phyloP scores from a whole-genome alignment of 768 basidiomycete species.

The Mycena metata region DNA sequence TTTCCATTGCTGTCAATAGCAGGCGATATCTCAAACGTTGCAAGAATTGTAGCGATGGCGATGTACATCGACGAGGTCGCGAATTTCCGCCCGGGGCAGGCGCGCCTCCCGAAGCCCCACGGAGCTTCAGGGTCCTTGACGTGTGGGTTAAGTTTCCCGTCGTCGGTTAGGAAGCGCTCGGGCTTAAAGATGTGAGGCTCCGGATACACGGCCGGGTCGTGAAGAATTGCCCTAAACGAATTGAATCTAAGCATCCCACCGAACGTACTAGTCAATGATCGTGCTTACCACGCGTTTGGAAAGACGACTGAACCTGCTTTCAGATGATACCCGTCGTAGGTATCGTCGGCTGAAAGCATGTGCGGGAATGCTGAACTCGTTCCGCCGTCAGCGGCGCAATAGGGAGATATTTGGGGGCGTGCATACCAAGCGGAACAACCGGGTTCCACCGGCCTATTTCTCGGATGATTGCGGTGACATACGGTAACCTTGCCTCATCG shows the following conservation, averaged over 20 bases:
- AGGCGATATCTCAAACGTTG: conserved; percentile 43
- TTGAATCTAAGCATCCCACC: background rate
- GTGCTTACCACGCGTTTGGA: conserved; percentile 41
- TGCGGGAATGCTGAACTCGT: conserved; percentile 39
- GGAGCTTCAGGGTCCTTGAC: conserved; percentile 39
- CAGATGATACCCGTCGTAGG: conserved; percentile 46
- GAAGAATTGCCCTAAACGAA: conserved; percentile 48
- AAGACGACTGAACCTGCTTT: conserved; percentile 44
- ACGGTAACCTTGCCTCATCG: conserved; percentile 32
- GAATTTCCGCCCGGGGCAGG: conserved; percentile 38
- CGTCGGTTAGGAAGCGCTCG: conserved; percentile 49
- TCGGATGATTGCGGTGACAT: conserved; percentile 29
- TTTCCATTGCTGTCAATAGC: conserved; percentile 26
- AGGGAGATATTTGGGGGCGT: background rate
- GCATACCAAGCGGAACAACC: conserved; percentile 29
- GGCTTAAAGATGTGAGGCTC: conserved; percentile 50
- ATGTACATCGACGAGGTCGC: conserved; percentile 47
- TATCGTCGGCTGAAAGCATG: conserved; percentile 41
- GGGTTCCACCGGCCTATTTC: conserved; percentile 35
- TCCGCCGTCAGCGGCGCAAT: background rate
- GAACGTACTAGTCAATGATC: background rate
- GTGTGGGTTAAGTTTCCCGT: conserved; percentile 33
- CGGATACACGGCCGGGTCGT: conserved; percentile 47
- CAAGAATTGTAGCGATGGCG: conserved; percentile 44
- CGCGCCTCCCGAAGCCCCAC: conserved; percentile 42